Evolutionary conservation across 257 asterid species (phyloP), one percentile per base, ranked within the genome.

Genomic region (Capsicum rhomboideum): DNA sequence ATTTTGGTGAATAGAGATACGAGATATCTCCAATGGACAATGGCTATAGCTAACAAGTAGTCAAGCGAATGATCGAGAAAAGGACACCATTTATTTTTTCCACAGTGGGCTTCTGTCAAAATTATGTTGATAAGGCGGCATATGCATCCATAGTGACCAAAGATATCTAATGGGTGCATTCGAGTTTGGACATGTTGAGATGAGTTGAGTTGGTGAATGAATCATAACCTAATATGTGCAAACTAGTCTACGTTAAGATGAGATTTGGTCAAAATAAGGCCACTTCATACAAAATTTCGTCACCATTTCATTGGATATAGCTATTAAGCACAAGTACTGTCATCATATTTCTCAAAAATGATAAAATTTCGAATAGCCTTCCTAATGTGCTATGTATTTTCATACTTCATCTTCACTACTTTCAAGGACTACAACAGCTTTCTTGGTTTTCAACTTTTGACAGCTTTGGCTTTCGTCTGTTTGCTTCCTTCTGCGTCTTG

Each of bases 391-490:
- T 8, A 18, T 17, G 28, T 34, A 34, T 34, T 34, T 82, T 90
- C 91, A 93, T 85, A 87, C 86, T 87, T 94, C 98, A 80, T 94
- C 99, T 53, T 80, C 99, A 86, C 98, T 94, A 80, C 94, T 95
- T 74, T 95, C 97, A 31, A 95, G 79, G 78, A 94, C 88, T 74
- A 95, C 90, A 75, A 87, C 50, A 53, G 91, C 78, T 84, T 88
- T 91, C 69, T 79, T 90, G 58, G 88, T 87, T 88, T 85, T 94
- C 84, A 83, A 58, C 92, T 86, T 94, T 93, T 93, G 66, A 82
- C 85, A 74, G 91, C 83, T 85, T 90, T 86, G 46, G 75, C 82
- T 59, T 67, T 52, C 31, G 82, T 42, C 50, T 78, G 87, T 88
- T 82, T 82, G 44, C 80, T 80, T 21, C 67, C 87, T 29, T 85